Evolutionary conservation across 164 flowering plant species (phyloP).

Genomic region (Tetrastigma voinierianum): DNA sequence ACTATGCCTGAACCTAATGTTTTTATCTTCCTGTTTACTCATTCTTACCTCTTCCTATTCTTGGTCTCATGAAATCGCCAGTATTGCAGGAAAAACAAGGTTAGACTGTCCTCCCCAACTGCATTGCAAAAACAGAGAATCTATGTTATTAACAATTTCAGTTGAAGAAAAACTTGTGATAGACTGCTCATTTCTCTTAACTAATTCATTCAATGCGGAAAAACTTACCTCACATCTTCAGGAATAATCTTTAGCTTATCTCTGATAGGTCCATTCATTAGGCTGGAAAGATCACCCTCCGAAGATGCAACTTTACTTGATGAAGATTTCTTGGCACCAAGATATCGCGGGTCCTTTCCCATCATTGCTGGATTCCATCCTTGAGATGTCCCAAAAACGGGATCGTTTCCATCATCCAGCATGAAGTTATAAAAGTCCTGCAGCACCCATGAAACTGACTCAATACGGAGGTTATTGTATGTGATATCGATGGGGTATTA

Average conservation of each 20-base stretch:
- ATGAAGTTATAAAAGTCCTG: constrained; percentile 23
- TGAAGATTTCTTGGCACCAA: background rate
- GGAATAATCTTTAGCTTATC: constrained; percentile 23
- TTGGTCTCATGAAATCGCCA: constrained; percentile 27
- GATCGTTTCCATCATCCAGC: constrained; percentile 6
- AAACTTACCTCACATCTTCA: constrained; percentile 13
- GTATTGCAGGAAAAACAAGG: constrained; percentile 17
- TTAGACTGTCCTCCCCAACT: constrained; percentile 21
- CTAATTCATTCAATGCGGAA: background rate
- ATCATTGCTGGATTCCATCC: background rate
- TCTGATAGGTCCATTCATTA: constrained; percentile 27
- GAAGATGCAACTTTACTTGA: background rate
- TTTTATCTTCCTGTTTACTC: background rate
- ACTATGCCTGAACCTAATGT: too few relatives aligned
- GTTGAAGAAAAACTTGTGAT: too few relatives aligned
- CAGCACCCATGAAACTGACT: background rate
- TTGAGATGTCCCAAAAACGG: background rate
- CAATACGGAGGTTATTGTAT: background rate
- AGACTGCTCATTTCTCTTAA: too few relatives aligned
- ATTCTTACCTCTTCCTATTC: constrained; percentile 23
- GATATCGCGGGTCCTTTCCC: constrained; percentile 8
- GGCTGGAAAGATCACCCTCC: background rate
- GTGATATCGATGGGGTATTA: background rate
- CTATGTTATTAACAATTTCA: too few relatives aligned
- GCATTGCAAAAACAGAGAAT: background rate